Base-by-base conservation (phyloP, 768 basidiomycete species). In the Boletus reticuloceps region DNA sequence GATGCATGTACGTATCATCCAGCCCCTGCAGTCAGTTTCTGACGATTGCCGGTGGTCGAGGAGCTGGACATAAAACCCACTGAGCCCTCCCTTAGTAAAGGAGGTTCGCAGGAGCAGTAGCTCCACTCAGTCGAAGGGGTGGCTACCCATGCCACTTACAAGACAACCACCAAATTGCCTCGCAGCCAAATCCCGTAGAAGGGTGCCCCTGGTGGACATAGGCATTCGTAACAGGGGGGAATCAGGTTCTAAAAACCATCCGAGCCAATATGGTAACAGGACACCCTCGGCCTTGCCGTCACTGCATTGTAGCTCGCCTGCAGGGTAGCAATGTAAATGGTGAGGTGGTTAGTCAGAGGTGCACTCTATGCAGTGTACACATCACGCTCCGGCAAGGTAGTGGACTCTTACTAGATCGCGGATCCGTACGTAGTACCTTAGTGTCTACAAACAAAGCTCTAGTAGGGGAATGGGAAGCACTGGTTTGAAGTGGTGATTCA, bases 71-170 rank as follows among this genome's bases (percentile, higher is more conserved):
- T 29, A 9, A 45, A 50, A 43, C 5, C 54, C 12, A 2, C 48
- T 2, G 49, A 55, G 49, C 37, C 38, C 54, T 55, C 48, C 37
- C 54, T 43, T 50, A 4, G 53, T 54, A 48, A 55, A 29, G 27
- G 27, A 29, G 27, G 27, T 29, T 29, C 2, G 1, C 44, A 56
- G 50, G 40, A 20, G 50, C 39, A 20, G 0, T 32, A 56, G 39
- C 39, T 31, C 20, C 46, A 31, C 55, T 52, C 34, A 37, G 29
- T 1, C 1, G 29, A 1, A 50, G 44, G 37, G 51, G 11, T 37
- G 8, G 51, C 7, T 13, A 27, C n/a, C 9, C 43, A 31, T 34
- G 4, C 51, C 9, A 31, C 16, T 0, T 25, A 20, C 10, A 19
- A 25, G 47, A 20, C 36, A 0, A 6, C 36, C 12, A 37, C 7